Evolutionary conservation across 495 filamentous ascomycete genomes (phyloP), one percentile per base, ranked within the genome.

Genomic region (Ramalina intermedia): DNA sequence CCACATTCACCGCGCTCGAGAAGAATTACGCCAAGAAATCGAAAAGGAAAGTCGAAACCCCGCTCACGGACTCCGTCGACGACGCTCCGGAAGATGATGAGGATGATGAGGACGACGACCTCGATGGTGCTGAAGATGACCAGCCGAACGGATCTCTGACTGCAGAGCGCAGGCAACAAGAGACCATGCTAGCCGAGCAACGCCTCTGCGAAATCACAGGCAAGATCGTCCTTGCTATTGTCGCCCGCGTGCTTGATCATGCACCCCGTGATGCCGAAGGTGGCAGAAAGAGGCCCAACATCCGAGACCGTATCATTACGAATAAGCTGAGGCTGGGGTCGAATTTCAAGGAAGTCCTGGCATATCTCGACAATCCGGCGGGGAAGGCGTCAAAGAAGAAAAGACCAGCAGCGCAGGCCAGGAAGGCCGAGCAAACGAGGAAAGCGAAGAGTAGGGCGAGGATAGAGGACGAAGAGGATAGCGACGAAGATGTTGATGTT

Each of bases 131-230:
- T 0, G 42, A 44, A n/a, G 24, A 23, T 7, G 66, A 63, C 24
- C 75, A 81, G 50, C 71, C 71, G 17, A 68, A 75, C 44, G 29
- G 29, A 33, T 33, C 29, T 11, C 8, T 33, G 2, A 33, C 5
- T 33, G 29, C 12, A 33, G 29, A 33, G 29, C 72, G 71, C 12
- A 48, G 13, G 18, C 55, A 58, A 41, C 50, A 57, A 11, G 72
- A 73, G 20, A 73, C 78, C 45, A 67, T 94, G 13, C 66, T 85
- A 36, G 76, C 85, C 2, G 90, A 96, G 60, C 78, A 89, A 56
- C 74, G 79, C 16, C 70, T 96, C 0, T 96, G 90, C 65, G 83
- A 86, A 55, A 69, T 94, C 3, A 78, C 88, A 5, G 81, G 82
- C 37, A 88, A 87, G 55, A 72, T 91, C 33, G 85, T 95, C 8